phyloP scores from a whole-genome alignment of 108 stramenopile species.

The Nitzschia inconspicua region DNA sequence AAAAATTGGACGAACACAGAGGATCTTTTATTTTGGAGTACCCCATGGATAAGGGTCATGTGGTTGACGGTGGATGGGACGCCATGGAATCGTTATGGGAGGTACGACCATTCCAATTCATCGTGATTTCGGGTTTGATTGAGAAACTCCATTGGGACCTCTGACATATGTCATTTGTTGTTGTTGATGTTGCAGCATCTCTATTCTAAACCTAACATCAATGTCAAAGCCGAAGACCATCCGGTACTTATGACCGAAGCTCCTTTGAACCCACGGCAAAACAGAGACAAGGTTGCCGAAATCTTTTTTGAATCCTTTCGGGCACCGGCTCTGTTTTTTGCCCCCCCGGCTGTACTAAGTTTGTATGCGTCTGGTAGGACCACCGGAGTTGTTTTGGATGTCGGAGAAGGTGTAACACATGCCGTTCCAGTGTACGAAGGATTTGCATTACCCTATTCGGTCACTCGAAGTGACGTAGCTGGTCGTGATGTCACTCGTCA shows the following conservation, averaged over 20 bases:
- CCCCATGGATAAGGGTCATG: slow-evolving; percentile 91
- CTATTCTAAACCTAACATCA: slow-evolving; percentile 83
- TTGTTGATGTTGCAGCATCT: slow-evolving; percentile 40
- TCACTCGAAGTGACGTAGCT: slow-evolving; percentile 88
- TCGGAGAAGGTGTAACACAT: slow-evolving; percentile 96
- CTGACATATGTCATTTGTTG: background rate
- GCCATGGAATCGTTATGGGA: slow-evolving; percentile 93
- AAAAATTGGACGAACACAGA: slow-evolving; percentile 90
- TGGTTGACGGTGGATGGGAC: slow-evolving; percentile 88
- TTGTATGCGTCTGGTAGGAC: slow-evolving; percentile 96
- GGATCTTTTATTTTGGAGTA: slow-evolving; percentile 88
- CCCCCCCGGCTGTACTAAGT: slow-evolving; percentile 89
- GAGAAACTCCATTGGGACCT: background rate
- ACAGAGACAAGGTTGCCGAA: slow-evolving; percentile 89
- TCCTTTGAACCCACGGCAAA: slow-evolving; percentile 87
- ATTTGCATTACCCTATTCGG: slow-evolving; percentile 93
- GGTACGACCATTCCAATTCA: slow-evolving; percentile 36
- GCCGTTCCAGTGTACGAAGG: slow-evolving; percentile 98
- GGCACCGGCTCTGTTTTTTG: slow-evolving; percentile 90
- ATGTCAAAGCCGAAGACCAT: slow-evolving; percentile 88
- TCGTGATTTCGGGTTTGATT: no score
- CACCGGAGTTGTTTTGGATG: slow-evolving; percentile 97
- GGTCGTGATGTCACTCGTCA: slow-evolving; percentile 94
- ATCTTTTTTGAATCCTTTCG: slow-evolving; percentile 94
- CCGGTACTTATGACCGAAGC: slow-evolving; percentile 96